These are phyloP conservation scores for Penicillium ucsense DNA, from an alignment of 495 filamentous ascomycete genomes.

Conservation along the genomic window DNA sequence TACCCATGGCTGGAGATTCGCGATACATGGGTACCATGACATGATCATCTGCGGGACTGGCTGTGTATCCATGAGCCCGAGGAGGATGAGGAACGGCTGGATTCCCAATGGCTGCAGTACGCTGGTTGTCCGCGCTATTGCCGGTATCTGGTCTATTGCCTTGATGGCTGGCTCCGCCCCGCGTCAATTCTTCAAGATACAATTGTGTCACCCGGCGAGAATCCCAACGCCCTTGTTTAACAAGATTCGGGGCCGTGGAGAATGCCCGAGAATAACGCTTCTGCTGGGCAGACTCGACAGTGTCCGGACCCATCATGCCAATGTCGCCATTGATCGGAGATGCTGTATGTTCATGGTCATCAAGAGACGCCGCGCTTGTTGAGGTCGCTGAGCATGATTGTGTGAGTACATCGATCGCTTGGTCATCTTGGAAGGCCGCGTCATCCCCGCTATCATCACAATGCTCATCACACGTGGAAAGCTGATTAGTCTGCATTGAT, in stretches of 20 bases:
- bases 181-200: slow-evolving; percentile 42
- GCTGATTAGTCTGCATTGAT: slow-evolving; percentile 32
- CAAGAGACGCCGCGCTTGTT: slow-evolving; percentile 19
- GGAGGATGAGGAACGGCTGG: slow-evolving; percentile 12
- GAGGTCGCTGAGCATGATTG: slow-evolving; percentile 29
- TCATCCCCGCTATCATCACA: slow-evolving; percentile 28
- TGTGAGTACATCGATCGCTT: slow-evolving; percentile 18
- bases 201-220: slow-evolving; percentile 43
- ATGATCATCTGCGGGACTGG: slow-evolving; percentile 29
- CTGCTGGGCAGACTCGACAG: slow-evolving; percentile 5
- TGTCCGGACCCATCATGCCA: slow-evolving; percentile 10
- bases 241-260: slow-evolving; percentile 34
- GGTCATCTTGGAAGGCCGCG: slow-evolving; percentile 6
- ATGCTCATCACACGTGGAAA: slow-evolving; percentile 29
- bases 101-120: slow-evolving; percentile 1
- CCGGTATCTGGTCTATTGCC: background rate
- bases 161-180: slow-evolving; percentile 17
- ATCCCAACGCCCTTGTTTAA: slow-evolving; percentile 43
- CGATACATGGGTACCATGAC: slow-evolving; percentile 24
- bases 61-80: slow-evolving; percentile 8
- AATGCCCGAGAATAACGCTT: slow-evolving; percentile 4
- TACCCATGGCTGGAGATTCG: slow-evolving; percentile 12
- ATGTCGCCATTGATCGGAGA: slow-evolving; percentile 11
- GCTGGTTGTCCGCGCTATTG: background rate
- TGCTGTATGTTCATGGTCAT: slow-evolving; percentile 7